phyloP scores from a whole-genome alignment of 2,329 filamentous ascomycete species.

The Stachybotrys chlorohalonatus region DNA sequence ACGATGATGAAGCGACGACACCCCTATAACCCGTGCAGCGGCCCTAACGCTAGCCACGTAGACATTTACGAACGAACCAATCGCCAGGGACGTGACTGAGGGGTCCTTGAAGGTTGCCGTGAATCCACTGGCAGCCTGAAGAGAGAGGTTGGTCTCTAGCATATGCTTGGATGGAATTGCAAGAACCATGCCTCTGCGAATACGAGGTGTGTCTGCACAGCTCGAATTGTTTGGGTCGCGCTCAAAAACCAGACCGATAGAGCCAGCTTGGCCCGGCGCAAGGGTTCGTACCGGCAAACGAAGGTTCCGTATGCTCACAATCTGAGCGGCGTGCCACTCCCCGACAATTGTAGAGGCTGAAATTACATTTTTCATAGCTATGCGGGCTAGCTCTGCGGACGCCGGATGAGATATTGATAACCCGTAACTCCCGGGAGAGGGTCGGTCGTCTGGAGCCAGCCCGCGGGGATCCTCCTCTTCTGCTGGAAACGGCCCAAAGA shows the following conservation, averaged over 20 bases:
- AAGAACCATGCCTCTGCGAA: slow-evolving; percentile 79
- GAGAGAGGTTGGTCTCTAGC: slow-evolving; percentile 43
- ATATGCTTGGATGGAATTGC: slow-evolving; percentile 52
- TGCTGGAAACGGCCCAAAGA: slow-evolving; percentile 68
- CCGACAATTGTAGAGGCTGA: slow-evolving; percentile 44
- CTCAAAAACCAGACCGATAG: slow-evolving; percentile 67
- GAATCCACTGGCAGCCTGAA: slow-evolving; percentile 59
- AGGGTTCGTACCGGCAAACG: slow-evolving; percentile 72
- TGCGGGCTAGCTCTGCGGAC: slow-evolving; percentile 41
- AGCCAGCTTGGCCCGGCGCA: slow-evolving; percentile 77
- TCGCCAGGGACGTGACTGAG: slow-evolving; percentile 52
- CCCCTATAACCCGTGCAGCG: slow-evolving; percentile 61
- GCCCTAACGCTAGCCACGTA: slow-evolving; percentile 85
- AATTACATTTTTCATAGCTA: slow-evolving; percentile 43
- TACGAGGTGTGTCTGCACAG: slow-evolving; percentile 18
- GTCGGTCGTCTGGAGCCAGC: slow-evolving; percentile 33
- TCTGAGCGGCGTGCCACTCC: slow-evolving; percentile 72
- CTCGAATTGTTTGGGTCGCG: slow-evolving; percentile 7
- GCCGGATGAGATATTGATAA: slow-evolving; percentile 44
- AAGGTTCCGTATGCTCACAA: slow-evolving; percentile 82
- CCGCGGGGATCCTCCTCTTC: slow-evolving; percentile 38
- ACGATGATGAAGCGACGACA: slow-evolving; percentile 20
- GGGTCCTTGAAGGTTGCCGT: slow-evolving; percentile 61
- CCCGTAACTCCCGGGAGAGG: slow-evolving; percentile 37
- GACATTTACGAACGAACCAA: slow-evolving; percentile 65